phyloP scores from a whole-genome alignment of 257 asterid genomes.

The Penstemon eatonii region DNA sequence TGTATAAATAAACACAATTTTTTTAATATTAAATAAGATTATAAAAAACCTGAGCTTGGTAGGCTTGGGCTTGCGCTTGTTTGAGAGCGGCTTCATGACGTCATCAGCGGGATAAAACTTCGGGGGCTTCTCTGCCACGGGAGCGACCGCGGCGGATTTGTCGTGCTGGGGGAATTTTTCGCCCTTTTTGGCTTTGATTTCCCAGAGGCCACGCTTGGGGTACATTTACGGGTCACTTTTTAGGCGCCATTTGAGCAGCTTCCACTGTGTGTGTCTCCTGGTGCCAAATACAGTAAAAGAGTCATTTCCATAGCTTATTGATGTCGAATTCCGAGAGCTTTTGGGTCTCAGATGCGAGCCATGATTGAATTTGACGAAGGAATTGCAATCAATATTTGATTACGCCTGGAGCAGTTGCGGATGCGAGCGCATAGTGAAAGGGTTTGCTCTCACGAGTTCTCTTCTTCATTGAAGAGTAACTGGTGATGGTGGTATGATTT shows the following conservation, averaged over 20 bases:
- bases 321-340: too few species aligned
- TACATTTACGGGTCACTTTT: conserved; percentile 41
- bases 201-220: conserved; percentile 55
- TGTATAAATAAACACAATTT: neutral
- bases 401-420: too few species aligned
- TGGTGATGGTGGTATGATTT: too few species aligned
- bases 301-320: too few species aligned
- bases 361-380: too few species aligned
- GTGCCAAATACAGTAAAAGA: too few species aligned
- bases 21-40: neutral
- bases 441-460: too few species aligned
- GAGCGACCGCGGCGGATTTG: conserved; percentile 29
- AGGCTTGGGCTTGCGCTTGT: conserved; percentile 50
- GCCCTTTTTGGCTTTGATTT: conserved; percentile 51
- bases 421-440: too few species aligned
- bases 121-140: conserved; percentile 37
- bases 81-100: conserved; percentile 51
- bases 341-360: too few species aligned
- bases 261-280: conserved; percentile 3
- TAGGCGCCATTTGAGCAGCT: conserved; percentile 45
- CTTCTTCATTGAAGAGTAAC: too few species aligned
- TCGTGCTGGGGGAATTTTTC: conserved; percentile 47
- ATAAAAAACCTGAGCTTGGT: conserved; percentile 46
- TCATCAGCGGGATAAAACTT: conserved; percentile 61
- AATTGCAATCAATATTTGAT: too few species aligned